Conservation (phyloP, 2,329 filamentous ascomycete species). For the Trichoderma brevicompactum region DNA sequence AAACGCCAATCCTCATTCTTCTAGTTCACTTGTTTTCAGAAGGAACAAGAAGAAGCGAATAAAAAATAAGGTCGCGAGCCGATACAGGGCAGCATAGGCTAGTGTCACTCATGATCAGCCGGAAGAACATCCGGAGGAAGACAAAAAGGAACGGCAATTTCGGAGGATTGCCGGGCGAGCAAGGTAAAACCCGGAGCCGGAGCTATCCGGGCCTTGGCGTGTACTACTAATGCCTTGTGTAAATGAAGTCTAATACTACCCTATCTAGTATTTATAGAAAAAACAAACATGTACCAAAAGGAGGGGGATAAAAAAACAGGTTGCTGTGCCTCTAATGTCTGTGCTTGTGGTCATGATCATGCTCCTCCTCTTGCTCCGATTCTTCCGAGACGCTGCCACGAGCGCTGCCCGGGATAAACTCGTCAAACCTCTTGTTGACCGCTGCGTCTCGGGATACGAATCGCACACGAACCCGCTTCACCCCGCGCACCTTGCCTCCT, state of each 20-base stretch:
- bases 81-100: too few species aligned
- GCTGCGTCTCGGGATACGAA: constrained; percentile 73
- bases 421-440: constrained; percentile 68
- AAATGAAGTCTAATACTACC: constrained; percentile 18
- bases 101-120: too few species aligned
- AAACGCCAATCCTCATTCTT: too few species aligned
- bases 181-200: neutral
- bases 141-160: too few species aligned
- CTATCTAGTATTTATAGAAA: constrained; percentile 5
- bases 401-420: constrained; percentile 73
- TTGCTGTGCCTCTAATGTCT: constrained; percentile 38
- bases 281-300: neutral
- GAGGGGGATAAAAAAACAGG: neutral
- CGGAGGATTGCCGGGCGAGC: neutral
- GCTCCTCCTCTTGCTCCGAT: constrained; percentile 45
- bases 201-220: neutral
- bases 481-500: constrained; percentile 78
- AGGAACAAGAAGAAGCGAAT: too few species aligned
- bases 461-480: constrained; percentile 79
- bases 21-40: too few species aligned
- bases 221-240: neutral
- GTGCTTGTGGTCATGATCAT: constrained; percentile 42
- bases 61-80: too few species aligned
- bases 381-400: constrained; percentile 59
- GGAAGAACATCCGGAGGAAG: too few species aligned